Evolutionary conservation across 73 alveolate species (phyloP), one percentile per base, ranked within the genome.

Genomic region (Durusdinium trenchii): DNA sequence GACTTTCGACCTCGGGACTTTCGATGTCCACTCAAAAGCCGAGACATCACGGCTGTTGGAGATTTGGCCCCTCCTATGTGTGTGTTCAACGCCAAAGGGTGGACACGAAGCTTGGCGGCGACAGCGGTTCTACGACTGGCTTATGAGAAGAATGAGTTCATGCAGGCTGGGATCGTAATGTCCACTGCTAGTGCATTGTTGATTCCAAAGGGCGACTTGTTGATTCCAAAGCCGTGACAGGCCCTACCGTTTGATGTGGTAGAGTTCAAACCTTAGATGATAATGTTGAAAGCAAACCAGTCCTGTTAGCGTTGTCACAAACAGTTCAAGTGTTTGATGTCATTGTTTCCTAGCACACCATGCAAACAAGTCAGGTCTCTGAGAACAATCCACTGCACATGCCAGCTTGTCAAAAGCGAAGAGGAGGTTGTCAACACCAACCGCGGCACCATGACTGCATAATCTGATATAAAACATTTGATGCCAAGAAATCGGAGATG

Each of bases 61-160:
- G 83, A 32, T 6, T n/a, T 35, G 83, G 83, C 83, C 0, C 83
- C 83, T 38, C 51, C 51, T 10, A 71, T 71, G 83, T 71, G 51
- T 2, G 83, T 71, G 47, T 71, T 71, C 83, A 71, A 71, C 51
- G 30, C 40, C 50, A 71, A 71, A n/a, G 83, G 83, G 3, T 71
- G 83, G 83, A 71, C 83, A 71, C 50, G 83, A 71, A 71, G 51
- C 83, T 50, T 71, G 50, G 50, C 83, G 40, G 83, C 83, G 6
- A 38, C 28, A 28, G 32, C 40, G 51, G 30, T 71, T 9, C 20
- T 71, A 26, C 83, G 47, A 9, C 10, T 47, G n/a, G 83, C 83
- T 1, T 71, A 10, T 32, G 83, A 71, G 26, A 2, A n/a, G 16
- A 23, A 9, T 1, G 83, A 71, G 12, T 35, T 71, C 83, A 1